A percentile compares a stretch with the other conserved stretches of the same genome.
phyloP scores from a whole-genome alignment of 116 monocot species.

The Papilionanthe hybrid region DNA sequence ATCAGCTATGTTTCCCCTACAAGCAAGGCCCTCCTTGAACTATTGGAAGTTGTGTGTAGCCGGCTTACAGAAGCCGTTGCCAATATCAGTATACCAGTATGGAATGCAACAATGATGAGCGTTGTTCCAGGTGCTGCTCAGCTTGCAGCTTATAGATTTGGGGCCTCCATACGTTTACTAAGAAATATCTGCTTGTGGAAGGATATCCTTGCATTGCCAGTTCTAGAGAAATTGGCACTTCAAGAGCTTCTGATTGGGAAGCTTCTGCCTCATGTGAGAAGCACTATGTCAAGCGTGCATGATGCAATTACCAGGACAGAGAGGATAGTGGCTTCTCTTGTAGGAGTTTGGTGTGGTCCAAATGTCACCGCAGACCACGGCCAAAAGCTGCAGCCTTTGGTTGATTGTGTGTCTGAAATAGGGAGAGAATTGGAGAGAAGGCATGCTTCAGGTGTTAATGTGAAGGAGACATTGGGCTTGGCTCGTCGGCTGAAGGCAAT shows the following conservation, averaged over 20 bases:
- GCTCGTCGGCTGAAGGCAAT: constrained; percentile 82
- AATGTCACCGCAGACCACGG: constrained; percentile 32
- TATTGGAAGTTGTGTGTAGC: constrained; percentile 46
- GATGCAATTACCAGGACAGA: constrained; percentile 81
- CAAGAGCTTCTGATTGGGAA: constrained; percentile 67
- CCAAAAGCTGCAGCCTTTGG: constrained; percentile 63
- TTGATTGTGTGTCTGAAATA: constrained; percentile 64
- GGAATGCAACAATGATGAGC: constrained; percentile 50
- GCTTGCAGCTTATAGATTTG: constrained; percentile 77
- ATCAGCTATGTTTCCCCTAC: constrained; percentile 68
- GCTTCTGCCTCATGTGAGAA: constrained; percentile 72
- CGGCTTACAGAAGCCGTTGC: constrained; percentile 58
- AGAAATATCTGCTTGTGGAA: constrained; percentile 88
- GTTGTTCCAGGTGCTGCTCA: constrained; percentile 80
- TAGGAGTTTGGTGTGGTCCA: constrained; percentile 67
- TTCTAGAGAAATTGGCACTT: constrained; percentile 79
- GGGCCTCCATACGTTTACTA: constrained; percentile 66
- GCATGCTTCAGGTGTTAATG: constrained; percentile 40
- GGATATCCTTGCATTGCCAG: constrained; percentile 49
- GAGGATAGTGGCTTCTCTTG: constrained; percentile 69
- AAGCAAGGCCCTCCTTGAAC: constrained; percentile 54
- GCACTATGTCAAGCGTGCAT: constrained; percentile 56
- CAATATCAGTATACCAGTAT: constrained; percentile 53
- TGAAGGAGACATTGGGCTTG: constrained; percentile 57
- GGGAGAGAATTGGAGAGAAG: constrained; percentile 75